phyloP scores from a whole-genome alignment of 2,329 filamentous ascomycete genomes.

The Curvularia sp. region DNA sequence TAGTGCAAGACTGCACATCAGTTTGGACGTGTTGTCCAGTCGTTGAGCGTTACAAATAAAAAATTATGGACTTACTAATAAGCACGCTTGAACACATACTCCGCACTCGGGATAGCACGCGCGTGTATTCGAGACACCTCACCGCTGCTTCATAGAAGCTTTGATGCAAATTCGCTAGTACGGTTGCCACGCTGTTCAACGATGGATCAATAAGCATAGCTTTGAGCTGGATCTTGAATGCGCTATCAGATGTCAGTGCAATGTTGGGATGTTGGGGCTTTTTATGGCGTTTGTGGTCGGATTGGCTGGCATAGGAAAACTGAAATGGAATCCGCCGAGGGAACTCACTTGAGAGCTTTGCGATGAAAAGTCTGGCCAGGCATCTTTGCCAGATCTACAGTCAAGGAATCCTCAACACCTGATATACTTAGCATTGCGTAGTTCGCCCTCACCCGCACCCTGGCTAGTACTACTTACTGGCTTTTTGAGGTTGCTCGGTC shows the following conservation, averaged over 20 bases:
- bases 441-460: background rate
- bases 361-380: conserved; percentile 82
- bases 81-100: conserved; percentile 68
- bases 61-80: conserved; percentile 57
- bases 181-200: conserved; percentile 74
- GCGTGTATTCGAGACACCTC: conserved; percentile 71
- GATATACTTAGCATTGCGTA: conserved; percentile 22
- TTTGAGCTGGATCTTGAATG: conserved; percentile 86
- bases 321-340: conserved; percentile 3
- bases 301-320: conserved; percentile 12
- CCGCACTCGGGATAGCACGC: conserved; percentile 64
- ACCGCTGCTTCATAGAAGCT: conserved; percentile 79
- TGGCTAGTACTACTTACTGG: conserved; percentile 52
- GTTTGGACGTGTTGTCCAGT: conserved; percentile 20
- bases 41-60: conserved; percentile 7
- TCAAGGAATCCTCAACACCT: conserved; percentile 74
- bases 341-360: conserved; percentile 72
- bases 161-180: conserved; percentile 76
- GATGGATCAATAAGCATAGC: conserved; percentile 81
- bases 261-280: conserved; percentile 5
- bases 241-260: conserved; percentile 45
- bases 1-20: conserved; percentile 22
- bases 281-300: conserved; percentile 3
- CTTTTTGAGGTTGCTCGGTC: conserved; percentile 59
- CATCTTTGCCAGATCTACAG: conserved; percentile 74